A percentile compares a stretch with the other conserved stretches of the same genome.
These are phyloP conservation scores for Pseudonitzschia delicatissima DNA, from an alignment of 108 stramenopile genomes.

Conservation along the genomic window DNA sequence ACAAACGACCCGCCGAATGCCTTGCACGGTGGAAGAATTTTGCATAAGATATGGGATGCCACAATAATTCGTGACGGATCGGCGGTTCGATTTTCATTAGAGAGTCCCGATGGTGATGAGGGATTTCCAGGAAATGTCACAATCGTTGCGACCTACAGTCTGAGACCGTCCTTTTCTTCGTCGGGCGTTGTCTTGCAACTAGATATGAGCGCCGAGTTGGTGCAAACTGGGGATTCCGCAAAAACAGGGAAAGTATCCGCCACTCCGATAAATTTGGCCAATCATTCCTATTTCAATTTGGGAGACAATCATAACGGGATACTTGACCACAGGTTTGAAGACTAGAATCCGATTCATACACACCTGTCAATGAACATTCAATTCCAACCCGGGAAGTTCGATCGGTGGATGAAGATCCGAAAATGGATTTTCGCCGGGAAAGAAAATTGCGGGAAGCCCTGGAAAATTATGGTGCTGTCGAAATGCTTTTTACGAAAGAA, in stretches of 20 bases:
- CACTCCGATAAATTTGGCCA: slow-evolving; percentile 73
- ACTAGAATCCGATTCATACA: slow-evolving; percentile 56
- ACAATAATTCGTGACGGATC: slow-evolving; percentile 22
- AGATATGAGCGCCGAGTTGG: slow-evolving; percentile 48
- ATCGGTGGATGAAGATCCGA: slow-evolving; percentile 37
- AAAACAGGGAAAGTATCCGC: not conserved
- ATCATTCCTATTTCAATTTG: slow-evolving; percentile 89
- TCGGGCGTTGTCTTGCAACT: slow-evolving; percentile 36
- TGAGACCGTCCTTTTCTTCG: slow-evolving; percentile 24
- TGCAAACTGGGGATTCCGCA: slow-evolving; percentile 14
- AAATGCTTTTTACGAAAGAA: slow-evolving; percentile 22
- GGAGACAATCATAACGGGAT: slow-evolving; percentile 38
- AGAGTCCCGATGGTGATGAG: slow-evolving; percentile 70
- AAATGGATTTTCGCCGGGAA: slow-evolving; percentile 59
- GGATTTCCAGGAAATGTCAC: slow-evolving; percentile 74
- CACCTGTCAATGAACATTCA: slow-evolving; percentile 51
- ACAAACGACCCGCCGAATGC: slow-evolving; percentile 80
- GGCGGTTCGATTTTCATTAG: slow-evolving; percentile 50
- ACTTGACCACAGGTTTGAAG: slow-evolving; percentile 55
- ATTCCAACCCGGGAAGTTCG: slow-evolving; percentile 74
- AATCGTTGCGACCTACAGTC: slow-evolving; percentile 60
- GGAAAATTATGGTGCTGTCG: slow-evolving; percentile 30
- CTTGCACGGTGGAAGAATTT: slow-evolving; percentile 74
- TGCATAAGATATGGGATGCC: slow-evolving; percentile 54
- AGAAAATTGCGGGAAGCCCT: slow-evolving; percentile 47